Conservation (phyloP, 192 early-diverging fungal genomes). For the Podila epigama region DNA sequence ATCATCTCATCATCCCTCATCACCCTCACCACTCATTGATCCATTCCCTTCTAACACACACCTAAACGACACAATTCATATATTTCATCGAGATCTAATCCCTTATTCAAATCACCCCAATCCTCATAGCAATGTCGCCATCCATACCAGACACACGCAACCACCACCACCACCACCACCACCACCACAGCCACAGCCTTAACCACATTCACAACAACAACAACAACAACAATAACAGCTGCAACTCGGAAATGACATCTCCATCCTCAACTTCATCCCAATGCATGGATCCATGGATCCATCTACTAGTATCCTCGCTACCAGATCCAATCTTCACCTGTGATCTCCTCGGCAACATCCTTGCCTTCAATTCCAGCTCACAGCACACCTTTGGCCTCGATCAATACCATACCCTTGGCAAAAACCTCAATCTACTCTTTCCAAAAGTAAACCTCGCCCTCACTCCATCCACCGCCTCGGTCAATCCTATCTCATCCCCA, state of each 20-base stretch:
- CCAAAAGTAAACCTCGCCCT: not conserved
- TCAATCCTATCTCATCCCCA: too few relatives aligned
- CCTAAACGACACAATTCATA: too few relatives aligned
- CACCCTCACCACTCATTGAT: conserved; percentile 20
- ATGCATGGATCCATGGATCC: conserved; percentile 4
- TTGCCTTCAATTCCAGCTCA: conserved; percentile 27
- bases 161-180: not conserved
- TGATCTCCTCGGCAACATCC: conserved; percentile 29
- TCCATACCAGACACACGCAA: not conserved
- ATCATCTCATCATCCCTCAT: not conserved
- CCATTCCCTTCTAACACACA: conserved; percentile 23
- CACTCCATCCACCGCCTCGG: not conserved
- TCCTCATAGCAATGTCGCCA: not conserved
- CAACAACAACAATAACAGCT: not conserved
- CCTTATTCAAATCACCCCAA: too few relatives aligned
- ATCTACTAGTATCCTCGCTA: conserved; percentile 2
- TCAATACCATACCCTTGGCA: conserved; percentile 32
- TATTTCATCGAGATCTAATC: too few relatives aligned
- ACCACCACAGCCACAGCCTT: not conserved
- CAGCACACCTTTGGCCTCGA: conserved; percentile 21
- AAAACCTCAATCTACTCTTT: conserved; percentile 21
- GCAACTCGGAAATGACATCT: too few relatives aligned
- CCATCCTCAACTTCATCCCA: not conserved
- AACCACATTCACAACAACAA: too few relatives aligned
- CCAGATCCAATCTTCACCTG: conserved; percentile 38